Evolutionary conservation across 2,329 filamentous ascomycete species (phyloP), one percentile per base, ranked within the genome.

Genomic region (Dryadomyces quercivorus): DNA sequence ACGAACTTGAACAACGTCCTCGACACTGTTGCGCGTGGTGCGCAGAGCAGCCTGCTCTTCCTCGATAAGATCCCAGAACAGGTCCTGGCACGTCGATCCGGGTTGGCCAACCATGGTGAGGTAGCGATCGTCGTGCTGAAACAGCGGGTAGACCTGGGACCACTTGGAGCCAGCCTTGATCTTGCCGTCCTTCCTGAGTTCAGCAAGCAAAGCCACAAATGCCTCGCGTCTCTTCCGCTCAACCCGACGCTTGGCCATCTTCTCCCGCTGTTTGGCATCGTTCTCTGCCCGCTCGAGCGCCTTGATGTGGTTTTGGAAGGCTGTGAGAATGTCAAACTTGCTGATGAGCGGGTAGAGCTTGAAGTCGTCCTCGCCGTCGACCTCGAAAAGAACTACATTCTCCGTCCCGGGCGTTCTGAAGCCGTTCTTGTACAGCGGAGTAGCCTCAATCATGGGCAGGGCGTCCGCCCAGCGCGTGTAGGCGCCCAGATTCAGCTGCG

Each of bases 31-130:
- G 58, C 88, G 79, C 50, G 85, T 84, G 51, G 81, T 84, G 58
- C 91, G 85, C 50, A 96, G 74, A n/a, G 85, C 83, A 56, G 87
- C 82, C 65, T 98, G 92, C 67, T 97, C 90, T 67, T 95, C 90
- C 67, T 97, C 93, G 26, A 97, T 78, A 50, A 91, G 75, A 66
- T 98, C 93, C 89, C 92, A 96, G 72, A 98, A 97, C 7, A 98
- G 75, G 63, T 97, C 90, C 60, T 95, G 77, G 15, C 93, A 88
- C 5, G 82, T 86, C 5, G 91, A 95, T 55, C 92, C 91, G 56
- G 80, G 71, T 65, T 94, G 88, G 52, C 90, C 91, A 57, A 91
- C 78, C 75, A 95, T 89, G 59, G 82, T 83, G 62, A 75, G 77
- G 69, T 95, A 97, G 60, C 91, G 87, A 50, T 85, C 78, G 63